Conservation (phyloP, 1,284 basidiomycete genomes). For the Ceratobasidium sp. region DNA sequence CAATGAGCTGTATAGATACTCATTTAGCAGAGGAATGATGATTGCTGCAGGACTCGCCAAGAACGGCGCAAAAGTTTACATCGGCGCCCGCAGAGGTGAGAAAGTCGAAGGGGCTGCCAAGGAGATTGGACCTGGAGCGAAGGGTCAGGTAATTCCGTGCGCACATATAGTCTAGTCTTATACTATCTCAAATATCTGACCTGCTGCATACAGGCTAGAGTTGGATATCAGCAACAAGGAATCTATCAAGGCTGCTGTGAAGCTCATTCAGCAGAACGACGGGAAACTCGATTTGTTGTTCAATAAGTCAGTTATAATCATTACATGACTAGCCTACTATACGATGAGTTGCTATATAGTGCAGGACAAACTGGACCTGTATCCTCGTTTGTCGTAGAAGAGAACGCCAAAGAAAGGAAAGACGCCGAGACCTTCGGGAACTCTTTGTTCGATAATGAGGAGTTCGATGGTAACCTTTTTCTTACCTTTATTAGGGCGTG, state of each 20-base stretch:
- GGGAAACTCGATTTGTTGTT: conserved; percentile 78
- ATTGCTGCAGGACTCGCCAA: conserved; percentile 76
- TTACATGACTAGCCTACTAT: too few species aligned
- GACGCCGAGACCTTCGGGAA: conserved; percentile 68
- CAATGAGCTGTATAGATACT: not conserved
- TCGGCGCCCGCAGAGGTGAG: conserved; percentile 69
- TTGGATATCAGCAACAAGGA: conserved; percentile 75
- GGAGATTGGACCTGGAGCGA: conserved; percentile 39
- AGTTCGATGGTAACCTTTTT: conserved; percentile 52
- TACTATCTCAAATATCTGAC: not conserved
- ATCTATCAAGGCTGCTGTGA: conserved; percentile 65
- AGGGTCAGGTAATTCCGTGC: conserved; percentile 64
- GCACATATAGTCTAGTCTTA: too few species aligned
- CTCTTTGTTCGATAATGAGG: conserved; percentile 71
- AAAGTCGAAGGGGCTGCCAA: conserved; percentile 64
- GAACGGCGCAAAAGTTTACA: conserved; percentile 85
- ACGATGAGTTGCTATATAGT: conserved; percentile 54
- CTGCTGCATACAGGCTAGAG: conserved; percentile 55
- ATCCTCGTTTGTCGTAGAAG: conserved; percentile 64
- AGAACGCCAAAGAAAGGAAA: conserved; percentile 62
- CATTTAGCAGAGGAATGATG: conserved; percentile 59
- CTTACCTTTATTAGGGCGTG: not conserved
- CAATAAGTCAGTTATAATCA: conserved; percentile 80
- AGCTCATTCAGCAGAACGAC: conserved; percentile 62
- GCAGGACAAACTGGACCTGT: conserved; percentile 75